phyloP scores from a whole-genome alignment of 2,329 filamentous ascomycete species.

The Periconia sp. region DNA sequence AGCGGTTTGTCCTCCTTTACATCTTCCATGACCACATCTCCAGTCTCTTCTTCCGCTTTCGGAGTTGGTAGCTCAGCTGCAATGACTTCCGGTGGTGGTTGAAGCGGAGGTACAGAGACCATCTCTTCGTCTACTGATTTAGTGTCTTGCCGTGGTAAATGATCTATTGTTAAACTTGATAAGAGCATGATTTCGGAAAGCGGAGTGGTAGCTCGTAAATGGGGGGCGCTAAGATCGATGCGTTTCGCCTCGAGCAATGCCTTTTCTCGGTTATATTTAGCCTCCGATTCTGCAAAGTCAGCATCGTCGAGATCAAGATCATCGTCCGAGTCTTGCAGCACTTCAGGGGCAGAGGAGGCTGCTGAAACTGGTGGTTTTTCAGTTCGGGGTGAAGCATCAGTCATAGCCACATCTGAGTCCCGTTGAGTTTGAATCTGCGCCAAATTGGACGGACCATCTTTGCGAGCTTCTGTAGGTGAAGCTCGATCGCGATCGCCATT shows the following conservation, averaged over 20 bases:
- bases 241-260: slow-evolving; percentile 47
- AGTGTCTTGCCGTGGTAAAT: slow-evolving; percentile 25
- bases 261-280: slow-evolving; percentile 50
- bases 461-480: slow-evolving; percentile 23
- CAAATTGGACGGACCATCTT: slow-evolving; percentile 26
- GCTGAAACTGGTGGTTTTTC: slow-evolving; percentile 32
- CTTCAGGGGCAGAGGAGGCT: slow-evolving; percentile 34
- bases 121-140: slow-evolving; percentile 21
- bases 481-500: slow-evolving; percentile 25
- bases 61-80: slow-evolving; percentile 36
- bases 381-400: slow-evolving; percentile 30
- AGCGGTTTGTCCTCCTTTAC: slow-evolving; percentile 25
- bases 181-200: slow-evolving; percentile 48
- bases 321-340: slow-evolving; percentile 48
- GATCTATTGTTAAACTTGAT: slow-evolving; percentile 39
- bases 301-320: slow-evolving; percentile 50
- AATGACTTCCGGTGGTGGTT: slow-evolving; percentile 17
- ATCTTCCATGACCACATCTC: slow-evolving; percentile 32
- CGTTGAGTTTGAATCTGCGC: slow-evolving; percentile 32
- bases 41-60: slow-evolving; percentile 34
- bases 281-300: slow-evolving; percentile 49
- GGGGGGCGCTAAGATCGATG: slow-evolving; percentile 45
- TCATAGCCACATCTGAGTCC: slow-evolving; percentile 39
- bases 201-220: slow-evolving; percentile 47
- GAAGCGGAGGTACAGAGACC: slow-evolving; percentile 12